These are phyloP conservation scores for Narthecium ossifragum DNA, from an alignment of 106 monocot species.

Conservation along the genomic window DNA sequence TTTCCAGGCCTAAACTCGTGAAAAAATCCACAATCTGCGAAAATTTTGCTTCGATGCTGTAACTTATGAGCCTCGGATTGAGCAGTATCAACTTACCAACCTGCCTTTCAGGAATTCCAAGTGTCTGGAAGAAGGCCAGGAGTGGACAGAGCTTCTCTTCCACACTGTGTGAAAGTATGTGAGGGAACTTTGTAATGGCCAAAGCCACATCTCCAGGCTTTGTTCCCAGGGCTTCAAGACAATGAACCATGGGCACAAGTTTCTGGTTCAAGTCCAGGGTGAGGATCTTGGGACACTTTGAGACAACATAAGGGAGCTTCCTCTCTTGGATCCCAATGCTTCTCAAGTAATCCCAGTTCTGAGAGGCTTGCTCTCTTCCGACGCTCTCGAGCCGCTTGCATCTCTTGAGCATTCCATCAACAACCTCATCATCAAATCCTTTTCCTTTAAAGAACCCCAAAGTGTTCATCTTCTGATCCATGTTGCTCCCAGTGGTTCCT, in stretches of 20 bases:
- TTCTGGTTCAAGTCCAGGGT: conserved; percentile 47
- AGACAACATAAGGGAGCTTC: conserved; percentile 63
- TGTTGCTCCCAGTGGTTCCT: conserved; percentile 25
- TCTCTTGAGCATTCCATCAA: conserved; percentile 34
- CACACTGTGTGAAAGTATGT: conserved; percentile 67
- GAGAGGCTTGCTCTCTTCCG: conserved; percentile 19
- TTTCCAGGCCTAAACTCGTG: conserved; percentile 32
- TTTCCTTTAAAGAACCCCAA: conserved; percentile 55
- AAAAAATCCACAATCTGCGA: conserved; percentile 53
- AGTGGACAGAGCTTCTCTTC: conserved; percentile 95
- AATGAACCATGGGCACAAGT: conserved; percentile 64
- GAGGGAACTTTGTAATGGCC: conserved; percentile 74
- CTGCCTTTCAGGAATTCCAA: conserved; percentile 62
- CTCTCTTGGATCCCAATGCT: conserved; percentile 69
- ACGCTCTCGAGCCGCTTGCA: conserved; percentile 42
- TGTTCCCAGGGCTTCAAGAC: conserved; percentile 52
- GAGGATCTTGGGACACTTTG: conserved; percentile 83
- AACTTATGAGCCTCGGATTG: conserved; percentile 88
- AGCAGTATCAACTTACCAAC: conserved; percentile 54
- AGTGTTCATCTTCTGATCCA: conserved; percentile 15
- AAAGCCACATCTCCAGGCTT: conserved; percentile 57
- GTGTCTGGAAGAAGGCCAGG: conserved; percentile 71
- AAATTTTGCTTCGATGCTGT: conserved; percentile 75
- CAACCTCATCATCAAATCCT: conserved; percentile 43
- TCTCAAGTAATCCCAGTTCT: conserved; percentile 67